A percentile compares a stretch with the other conserved stretches of the same genome.
These are phyloP conservation scores for Venturia nashicola DNA, from an alignment of 2,329 filamentous ascomycete genomes.

Conservation along the genomic window DNA sequence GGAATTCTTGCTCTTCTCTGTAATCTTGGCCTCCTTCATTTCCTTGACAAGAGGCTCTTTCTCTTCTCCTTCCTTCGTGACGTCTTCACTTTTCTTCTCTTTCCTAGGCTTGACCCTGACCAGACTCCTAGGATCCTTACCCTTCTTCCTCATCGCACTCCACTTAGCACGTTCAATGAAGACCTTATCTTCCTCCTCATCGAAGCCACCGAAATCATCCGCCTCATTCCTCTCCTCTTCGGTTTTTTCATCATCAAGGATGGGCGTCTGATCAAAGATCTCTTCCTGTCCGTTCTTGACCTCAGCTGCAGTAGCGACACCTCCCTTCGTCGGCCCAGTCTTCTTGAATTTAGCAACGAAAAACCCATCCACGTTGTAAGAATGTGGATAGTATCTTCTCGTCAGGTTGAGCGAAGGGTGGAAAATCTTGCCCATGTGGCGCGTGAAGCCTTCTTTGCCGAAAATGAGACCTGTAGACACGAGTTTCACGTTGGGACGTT, in stretches of 20 bases:
- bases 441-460: slow-evolving; percentile 84
- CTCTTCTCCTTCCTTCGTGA: background rate
- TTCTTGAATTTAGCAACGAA: slow-evolving; percentile 98
- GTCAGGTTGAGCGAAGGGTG: slow-evolving; percentile 74
- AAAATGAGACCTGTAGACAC: slow-evolving; percentile 86
- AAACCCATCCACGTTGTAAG: slow-evolving; percentile 95
- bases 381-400: slow-evolving; percentile 77
- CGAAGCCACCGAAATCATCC: slow-evolving; percentile 36
- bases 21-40: background rate
- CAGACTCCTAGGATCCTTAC: slow-evolving; percentile 29
- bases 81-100: background rate
- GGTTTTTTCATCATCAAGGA: slow-evolving; percentile 31
- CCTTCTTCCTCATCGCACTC: slow-evolving; percentile 32
- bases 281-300: slow-evolving; percentile 22
- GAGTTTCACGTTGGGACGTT: slow-evolving; percentile 85
- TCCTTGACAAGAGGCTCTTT: background rate
- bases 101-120: background rate
- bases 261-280: slow-evolving; percentile 57
- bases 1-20: slow-evolving; percentile 12
- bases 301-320: slow-evolving; percentile 32
- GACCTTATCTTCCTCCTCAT: slow-evolving; percentile 36
- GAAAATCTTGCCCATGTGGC: slow-evolving; percentile 84
- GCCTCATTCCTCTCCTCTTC: slow-evolving; percentile 16
- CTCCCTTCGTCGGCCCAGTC: slow-evolving; percentile 60
- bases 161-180: slow-evolving; percentile 35